phyloP scores from a whole-genome alignment of 2,329 filamentous ascomycete genomes.

The Pseudocercospora pini-densiflorae region DNA sequence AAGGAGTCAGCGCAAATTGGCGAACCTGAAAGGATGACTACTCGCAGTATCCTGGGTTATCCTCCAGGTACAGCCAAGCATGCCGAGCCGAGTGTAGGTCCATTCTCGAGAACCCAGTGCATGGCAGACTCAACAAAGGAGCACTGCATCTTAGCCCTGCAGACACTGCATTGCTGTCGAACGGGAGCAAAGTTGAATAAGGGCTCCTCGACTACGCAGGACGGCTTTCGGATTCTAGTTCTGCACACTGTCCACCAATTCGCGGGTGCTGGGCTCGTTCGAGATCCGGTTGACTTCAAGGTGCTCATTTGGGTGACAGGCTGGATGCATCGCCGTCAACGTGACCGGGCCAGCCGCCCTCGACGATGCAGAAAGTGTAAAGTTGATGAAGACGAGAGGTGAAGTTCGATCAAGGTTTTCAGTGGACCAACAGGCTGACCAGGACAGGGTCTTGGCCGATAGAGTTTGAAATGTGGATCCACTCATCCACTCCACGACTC shows the following conservation, averaged over 20 bases:
- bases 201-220: background rate
- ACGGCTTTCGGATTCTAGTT: background rate
- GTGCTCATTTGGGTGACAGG: background rate
- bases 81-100: background rate
- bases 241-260: background rate
- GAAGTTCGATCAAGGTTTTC: slow-evolving; percentile 5
- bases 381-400: background rate
- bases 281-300: background rate
- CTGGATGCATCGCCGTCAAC: background rate
- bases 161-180: too few relatives aligned
- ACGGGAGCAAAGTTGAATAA: too few relatives aligned
- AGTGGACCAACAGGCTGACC: background rate
- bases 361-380: background rate
- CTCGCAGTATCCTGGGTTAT: background rate
- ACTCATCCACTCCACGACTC: background rate
- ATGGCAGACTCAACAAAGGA: background rate
- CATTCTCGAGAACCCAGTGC: background rate
- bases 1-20: background rate
- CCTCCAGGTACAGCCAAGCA: background rate
- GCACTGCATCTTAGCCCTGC: background rate
- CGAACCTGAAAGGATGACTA: background rate
- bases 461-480: background rate
- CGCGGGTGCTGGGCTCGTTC: background rate
- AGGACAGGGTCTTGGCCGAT: background rate
- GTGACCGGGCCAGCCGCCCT: background rate